Conservation (phyloP, 2,329 filamentous ascomycete species). For the Alternaria sp. region DNA sequence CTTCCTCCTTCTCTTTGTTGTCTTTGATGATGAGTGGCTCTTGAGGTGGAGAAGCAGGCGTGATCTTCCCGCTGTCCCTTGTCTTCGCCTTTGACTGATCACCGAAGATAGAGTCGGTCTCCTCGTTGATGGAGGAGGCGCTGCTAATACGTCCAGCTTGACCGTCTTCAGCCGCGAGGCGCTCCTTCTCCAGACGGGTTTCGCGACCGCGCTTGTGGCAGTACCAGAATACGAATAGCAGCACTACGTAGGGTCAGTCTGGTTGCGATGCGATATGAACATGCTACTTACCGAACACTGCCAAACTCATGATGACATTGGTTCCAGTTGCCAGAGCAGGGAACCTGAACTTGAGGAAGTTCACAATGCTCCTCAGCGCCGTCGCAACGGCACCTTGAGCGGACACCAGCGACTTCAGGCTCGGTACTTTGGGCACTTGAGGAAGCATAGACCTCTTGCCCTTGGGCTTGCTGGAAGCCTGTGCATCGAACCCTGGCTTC, state of each 20-base stretch:
- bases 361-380: slow-evolving; percentile 88
- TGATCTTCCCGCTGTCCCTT: slow-evolving; percentile 15
- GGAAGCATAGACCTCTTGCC: slow-evolving; percentile 62
- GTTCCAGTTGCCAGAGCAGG: slow-evolving; percentile 85
- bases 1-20: slow-evolving; percentile 26
- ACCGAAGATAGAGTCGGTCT: slow-evolving; percentile 39
- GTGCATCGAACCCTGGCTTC: slow-evolving; percentile 59
- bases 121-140: slow-evolving; percentile 38
- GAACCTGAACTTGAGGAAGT: slow-evolving; percentile 84
- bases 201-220: slow-evolving; percentile 95
- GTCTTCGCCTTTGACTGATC: slow-evolving; percentile 24
- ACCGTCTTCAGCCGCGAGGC: slow-evolving; percentile 46
- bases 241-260: slow-evolving; percentile 57
- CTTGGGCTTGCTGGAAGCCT: slow-evolving; percentile 41
- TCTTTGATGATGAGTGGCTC: slow-evolving; percentile 36
- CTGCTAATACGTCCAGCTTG: slow-evolving; percentile 36
- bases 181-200: slow-evolving; percentile 73
- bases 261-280: not conserved
- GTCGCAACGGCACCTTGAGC: slow-evolving; percentile 86
- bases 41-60: slow-evolving; percentile 25
- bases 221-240: slow-evolving; percentile 96
- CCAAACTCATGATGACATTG: slow-evolving; percentile 89
- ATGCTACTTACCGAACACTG: slow-evolving; percentile 76
- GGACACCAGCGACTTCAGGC: slow-evolving; percentile 77
- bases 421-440: slow-evolving; percentile 70